phyloP scores from a whole-genome alignment of 148 eudicot genomes.

The Talinum fruticosum region DNA sequence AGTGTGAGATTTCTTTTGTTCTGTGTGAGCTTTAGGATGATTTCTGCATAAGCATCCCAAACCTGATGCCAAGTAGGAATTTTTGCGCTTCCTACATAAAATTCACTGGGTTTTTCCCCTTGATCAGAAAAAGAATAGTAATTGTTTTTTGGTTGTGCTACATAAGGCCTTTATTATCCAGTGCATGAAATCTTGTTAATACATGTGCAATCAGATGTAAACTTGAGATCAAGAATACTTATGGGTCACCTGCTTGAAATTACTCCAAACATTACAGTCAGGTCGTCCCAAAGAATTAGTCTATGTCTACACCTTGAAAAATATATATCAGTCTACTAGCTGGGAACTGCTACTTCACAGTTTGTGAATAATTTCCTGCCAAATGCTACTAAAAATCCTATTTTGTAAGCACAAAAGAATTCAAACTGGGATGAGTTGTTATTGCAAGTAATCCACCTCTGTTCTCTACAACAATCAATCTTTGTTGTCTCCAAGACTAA shows the following conservation, averaged over 20 bases:
- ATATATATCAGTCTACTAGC: constrained; percentile 36
- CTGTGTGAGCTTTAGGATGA: no score
- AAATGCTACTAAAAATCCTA: background rate
- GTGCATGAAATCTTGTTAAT: background rate
- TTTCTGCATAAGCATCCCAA: no score
- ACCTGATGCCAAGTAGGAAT: background rate
- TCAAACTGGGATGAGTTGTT: no score
- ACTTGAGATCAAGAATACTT: background rate
- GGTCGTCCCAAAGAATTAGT: constrained; percentile 97
- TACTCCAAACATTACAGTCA: constrained; percentile 79
- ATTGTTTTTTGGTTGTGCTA: background rate
- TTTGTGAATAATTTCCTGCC: background rate
- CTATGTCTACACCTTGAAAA: constrained; percentile 99
- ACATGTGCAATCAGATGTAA: background rate
- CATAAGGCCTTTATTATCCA: background rate
- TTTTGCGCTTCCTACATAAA: background rate
- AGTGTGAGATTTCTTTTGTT: no score
- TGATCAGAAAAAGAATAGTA: no score
- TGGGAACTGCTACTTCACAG: background rate
- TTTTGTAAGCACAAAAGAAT: background rate
- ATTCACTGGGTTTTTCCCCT: no score
- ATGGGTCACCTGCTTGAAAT: constrained; percentile 79
- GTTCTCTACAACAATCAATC: no score
- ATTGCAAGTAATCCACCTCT: no score
- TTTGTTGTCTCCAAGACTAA: no score